phyloP scores from a whole-genome alignment of 1,284 basidiomycete species.

The Heterobasidion parviporum region DNA sequence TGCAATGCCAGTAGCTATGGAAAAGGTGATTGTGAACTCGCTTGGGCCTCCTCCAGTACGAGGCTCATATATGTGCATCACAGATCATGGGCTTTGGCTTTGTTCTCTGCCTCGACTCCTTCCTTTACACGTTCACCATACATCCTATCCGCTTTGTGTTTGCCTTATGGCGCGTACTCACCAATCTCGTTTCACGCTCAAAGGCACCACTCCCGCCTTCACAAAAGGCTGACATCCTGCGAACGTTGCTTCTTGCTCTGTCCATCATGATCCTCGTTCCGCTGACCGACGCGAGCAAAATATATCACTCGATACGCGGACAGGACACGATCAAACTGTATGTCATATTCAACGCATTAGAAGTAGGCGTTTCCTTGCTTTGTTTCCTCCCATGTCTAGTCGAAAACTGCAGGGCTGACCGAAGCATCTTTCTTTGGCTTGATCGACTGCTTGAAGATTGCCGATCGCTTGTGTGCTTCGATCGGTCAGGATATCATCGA shows the following conservation, averaged over 20 bases:
- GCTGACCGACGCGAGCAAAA: conserved; percentile 93
- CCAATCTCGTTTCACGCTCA: conserved; percentile 42
- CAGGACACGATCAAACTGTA: conserved; percentile 99
- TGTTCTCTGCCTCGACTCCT: conserved; percentile 92
- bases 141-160: conserved; percentile 83
- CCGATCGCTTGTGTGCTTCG: conserved; percentile 89
- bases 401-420: not conserved
- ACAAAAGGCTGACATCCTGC: conserved; percentile 87
- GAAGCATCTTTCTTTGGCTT: not conserved
- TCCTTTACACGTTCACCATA: conserved; percentile 97
- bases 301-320: conserved; percentile 98
- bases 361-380: conserved; percentile 43
- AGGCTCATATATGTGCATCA: not conserved
- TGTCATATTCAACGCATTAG: conserved; percentile 97
- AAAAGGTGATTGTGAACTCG: conserved; percentile 62
- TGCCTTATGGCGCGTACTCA: conserved; percentile 53
- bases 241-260: conserved; percentile 68
- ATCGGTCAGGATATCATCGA: conserved; percentile 98
- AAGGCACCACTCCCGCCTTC: conserved; percentile 65
- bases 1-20: conserved; percentile 86
- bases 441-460: conserved; percentile 58
- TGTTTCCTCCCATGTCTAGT: not conserved
- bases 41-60: not conserved
- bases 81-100: conserved; percentile 92
- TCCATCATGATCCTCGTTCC: conserved; percentile 74